phyloP scores from a whole-genome alignment of 768 basidiomycete species.

The Mycena olivaceomarginata region DNA sequence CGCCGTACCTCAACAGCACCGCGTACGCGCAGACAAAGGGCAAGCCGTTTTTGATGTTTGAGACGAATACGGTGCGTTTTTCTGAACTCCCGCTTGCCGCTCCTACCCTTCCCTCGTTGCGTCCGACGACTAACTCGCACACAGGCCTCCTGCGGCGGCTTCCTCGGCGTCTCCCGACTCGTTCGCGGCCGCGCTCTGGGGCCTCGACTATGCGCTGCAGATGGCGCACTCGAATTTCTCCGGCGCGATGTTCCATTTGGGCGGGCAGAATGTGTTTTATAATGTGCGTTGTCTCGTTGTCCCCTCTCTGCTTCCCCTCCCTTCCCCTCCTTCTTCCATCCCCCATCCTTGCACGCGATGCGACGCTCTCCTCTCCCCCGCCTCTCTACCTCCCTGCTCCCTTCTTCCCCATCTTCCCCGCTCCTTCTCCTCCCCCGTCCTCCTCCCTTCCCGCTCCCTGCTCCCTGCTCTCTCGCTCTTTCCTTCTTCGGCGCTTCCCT shows the following conservation, averaged over 20 bases:
- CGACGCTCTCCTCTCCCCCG: too few species aligned
- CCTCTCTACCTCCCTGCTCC: too few species aligned
- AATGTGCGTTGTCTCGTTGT: conserved; percentile 49
- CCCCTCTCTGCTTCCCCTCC: conserved; percentile 25
- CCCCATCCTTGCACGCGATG: background rate
- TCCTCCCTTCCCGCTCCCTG: too few species aligned
- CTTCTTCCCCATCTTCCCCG: too few species aligned
- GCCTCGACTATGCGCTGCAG: conserved; percentile 67
- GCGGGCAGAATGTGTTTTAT: conserved; percentile 70
- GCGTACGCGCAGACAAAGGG: conserved; percentile 52
- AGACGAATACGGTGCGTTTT: conserved; percentile 53
- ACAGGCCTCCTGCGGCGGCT: conserved; percentile 72
- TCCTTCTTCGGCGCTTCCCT: too few species aligned
- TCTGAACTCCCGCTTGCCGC: too few species aligned
- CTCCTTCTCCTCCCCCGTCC: too few species aligned
- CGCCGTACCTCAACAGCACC: conserved; percentile 60
- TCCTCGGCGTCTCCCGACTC: conserved; percentile 69
- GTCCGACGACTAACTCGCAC: too few species aligned
- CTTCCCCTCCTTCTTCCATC: background rate
- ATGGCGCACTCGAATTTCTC: conserved; percentile 62
- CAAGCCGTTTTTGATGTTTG: conserved; percentile 70
- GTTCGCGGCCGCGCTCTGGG: conserved; percentile 72
- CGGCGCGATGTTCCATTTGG: conserved; percentile 60
- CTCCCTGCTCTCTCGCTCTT: too few species aligned
- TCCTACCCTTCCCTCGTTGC: too few species aligned